Conservation (phyloP, 2,329 filamentous ascomycete genomes). For the Bipolaris victoriae region DNA sequence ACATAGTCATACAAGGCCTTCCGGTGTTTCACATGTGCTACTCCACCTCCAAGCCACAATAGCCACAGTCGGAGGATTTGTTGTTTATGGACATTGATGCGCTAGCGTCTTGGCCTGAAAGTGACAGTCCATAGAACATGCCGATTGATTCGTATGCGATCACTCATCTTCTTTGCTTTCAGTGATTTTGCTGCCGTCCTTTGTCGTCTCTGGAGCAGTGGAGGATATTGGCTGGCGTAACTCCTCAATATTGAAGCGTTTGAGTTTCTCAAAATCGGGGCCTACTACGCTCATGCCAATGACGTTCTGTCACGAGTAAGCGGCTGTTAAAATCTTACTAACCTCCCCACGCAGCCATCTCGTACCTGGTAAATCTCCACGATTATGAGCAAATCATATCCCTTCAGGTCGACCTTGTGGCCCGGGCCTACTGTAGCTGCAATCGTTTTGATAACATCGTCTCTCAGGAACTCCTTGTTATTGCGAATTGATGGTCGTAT, state of each 20-base stretch:
- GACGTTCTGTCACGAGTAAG: conserved; percentile 62
- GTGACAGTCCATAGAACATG: conserved; percentile 6
- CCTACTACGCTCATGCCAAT: conserved; percentile 82
- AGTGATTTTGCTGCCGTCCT: conserved; percentile 4
- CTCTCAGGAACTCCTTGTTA: conserved; percentile 71
- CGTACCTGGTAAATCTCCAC: conserved; percentile 81
- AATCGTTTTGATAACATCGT: conserved; percentile 72
- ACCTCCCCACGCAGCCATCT: conserved; percentile 36
- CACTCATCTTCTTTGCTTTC: conserved; percentile 33
- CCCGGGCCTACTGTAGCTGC: conserved; percentile 68
- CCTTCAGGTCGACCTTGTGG: conserved; percentile 78
- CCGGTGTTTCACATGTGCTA: conserved; percentile 20
- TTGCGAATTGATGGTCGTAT: conserved; percentile 80
- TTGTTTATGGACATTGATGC: conserved; percentile 20
- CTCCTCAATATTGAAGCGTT: conserved; percentile 79
- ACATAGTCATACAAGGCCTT: conserved; percentile 20
- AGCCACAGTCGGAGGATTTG: conserved; percentile 22
- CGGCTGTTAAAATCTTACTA: conserved; percentile 17
- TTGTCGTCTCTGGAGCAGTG: conserved; percentile 8
- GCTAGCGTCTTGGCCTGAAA: conserved; percentile 8
- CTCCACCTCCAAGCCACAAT: conserved; percentile 26
- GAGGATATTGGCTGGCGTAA: conserved; percentile 62
- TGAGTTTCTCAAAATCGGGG: conserved; percentile 74
- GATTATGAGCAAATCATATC: conserved; percentile 78
- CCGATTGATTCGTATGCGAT: conserved; percentile 13